These are phyloP conservation scores for Plenodomus biglobosus DNA, from an alignment of 2,329 filamentous ascomycete genomes.

Conservation along the genomic window DNA sequence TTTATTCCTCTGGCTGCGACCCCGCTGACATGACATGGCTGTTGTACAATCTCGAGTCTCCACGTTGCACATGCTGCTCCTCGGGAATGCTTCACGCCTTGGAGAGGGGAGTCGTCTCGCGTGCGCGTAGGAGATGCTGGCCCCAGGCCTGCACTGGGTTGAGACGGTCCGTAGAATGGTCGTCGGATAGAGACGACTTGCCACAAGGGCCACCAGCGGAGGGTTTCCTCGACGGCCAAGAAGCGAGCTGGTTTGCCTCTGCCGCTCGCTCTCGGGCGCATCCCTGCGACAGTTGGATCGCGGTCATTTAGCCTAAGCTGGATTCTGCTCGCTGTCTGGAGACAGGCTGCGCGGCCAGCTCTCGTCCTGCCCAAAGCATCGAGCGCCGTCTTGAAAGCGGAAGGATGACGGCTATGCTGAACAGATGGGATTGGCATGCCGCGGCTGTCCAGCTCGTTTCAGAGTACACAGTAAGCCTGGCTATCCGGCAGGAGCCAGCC, in stretches of 20 bases:
- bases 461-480: conserved; percentile 29
- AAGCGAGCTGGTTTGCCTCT: conserved; percentile 29
- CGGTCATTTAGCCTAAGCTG: conserved; percentile 44
- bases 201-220: background rate
- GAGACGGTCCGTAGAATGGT: conserved; percentile 16
- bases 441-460: conserved; percentile 38
- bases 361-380: conserved; percentile 33
- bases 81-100: conserved; percentile 17
- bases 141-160: conserved; percentile 7
- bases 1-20: conserved; percentile 21
- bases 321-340: conserved; percentile 20
- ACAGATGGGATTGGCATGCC: conserved; percentile 12
- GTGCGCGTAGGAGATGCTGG: background rate
- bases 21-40: conserved; percentile 39
- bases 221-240: conserved; percentile 5
- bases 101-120: conserved; percentile 2
- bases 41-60: conserved; percentile 42
- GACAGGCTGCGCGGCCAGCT: conserved; percentile 13
- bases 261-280: conserved; percentile 32
- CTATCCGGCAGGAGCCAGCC: conserved; percentile 15
- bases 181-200: conserved; percentile 24
- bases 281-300: conserved; percentile 30
- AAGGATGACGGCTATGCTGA: conserved; percentile 23
- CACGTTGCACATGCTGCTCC: conserved; percentile 40
- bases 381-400: conserved; percentile 32